These are phyloP conservation scores for Cadophora malorum DNA, from an alignment of 2,329 filamentous ascomycete species.

Conservation along the genomic window DNA sequence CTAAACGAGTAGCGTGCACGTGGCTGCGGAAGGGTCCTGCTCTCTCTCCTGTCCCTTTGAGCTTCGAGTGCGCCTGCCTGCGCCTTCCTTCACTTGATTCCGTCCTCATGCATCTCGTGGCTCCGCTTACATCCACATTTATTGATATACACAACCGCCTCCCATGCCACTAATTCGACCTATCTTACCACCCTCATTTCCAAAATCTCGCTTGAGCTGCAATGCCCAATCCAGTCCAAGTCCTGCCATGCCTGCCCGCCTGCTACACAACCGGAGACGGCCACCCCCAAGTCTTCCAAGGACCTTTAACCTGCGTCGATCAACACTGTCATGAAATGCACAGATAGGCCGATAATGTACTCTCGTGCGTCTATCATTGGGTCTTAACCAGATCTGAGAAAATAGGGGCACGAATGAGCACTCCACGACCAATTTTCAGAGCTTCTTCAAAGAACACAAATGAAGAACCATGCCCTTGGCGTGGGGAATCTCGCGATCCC, in stretches of 20 bases:
- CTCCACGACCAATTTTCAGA: neutral
- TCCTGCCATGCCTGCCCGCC: neutral
- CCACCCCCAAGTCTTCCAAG: neutral
- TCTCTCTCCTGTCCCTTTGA: too few relatives aligned
- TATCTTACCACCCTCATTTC: neutral
- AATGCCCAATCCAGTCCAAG: neutral
- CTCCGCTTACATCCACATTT: neutral
- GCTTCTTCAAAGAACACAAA: neutral
- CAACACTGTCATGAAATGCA: conserved; percentile 1
- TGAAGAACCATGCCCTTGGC: neutral
- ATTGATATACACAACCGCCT: neutral
- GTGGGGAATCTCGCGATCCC: neutral
- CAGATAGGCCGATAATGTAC: neutral
- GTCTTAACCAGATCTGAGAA: neutral
- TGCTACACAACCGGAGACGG: neutral
- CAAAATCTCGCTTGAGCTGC: neutral
- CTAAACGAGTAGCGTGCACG: neutral
- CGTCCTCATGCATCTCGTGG: neutral
- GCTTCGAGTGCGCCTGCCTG: neutral
- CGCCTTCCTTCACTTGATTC: neutral
- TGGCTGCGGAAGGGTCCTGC: neutral
- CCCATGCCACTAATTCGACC: neutral
- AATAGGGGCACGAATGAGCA: neutral
- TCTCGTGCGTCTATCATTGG: neutral
- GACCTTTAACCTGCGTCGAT: neutral